Percentiles rank a stretch among this genome's conserved stretches.
Conservation (phyloP, 2,329 filamentous ascomycete species). For the Microcyclospora pomicola region DNA sequence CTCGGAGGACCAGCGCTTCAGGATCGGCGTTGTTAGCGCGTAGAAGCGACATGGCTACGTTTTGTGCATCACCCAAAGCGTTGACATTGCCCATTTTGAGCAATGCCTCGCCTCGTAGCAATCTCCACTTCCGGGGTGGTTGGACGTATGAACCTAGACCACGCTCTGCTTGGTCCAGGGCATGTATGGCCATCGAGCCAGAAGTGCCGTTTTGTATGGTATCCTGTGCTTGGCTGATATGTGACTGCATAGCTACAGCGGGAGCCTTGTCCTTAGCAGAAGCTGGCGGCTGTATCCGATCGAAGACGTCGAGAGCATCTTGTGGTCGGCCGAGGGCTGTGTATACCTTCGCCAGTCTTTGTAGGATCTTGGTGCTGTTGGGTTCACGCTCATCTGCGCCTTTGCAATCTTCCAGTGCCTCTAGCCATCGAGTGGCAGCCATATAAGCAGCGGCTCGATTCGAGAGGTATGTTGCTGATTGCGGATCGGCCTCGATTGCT, state of each 20-base stretch:
- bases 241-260: slow-evolving; percentile 73
- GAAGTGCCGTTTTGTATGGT: slow-evolving; percentile 60
- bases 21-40: slow-evolving; percentile 82
- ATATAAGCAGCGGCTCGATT: slow-evolving; percentile 94
- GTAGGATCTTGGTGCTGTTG: slow-evolving; percentile 72
- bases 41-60: slow-evolving; percentile 76
- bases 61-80: slow-evolving; percentile 79
- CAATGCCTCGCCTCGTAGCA: slow-evolving; percentile 84
- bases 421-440: slow-evolving; percentile 63
- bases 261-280: slow-evolving; percentile 73
- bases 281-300: slow-evolving; percentile 63
- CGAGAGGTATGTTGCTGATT: slow-evolving; percentile 78
- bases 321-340: slow-evolving; percentile 74
- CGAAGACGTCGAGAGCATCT: slow-evolving; percentile 72
- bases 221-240: slow-evolving; percentile 67
- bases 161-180: slow-evolving; percentile 78
- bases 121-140: slow-evolving; percentile 82
- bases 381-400: slow-evolving; percentile 72
- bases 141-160: slow-evolving; percentile 60
- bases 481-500: slow-evolving; percentile 81
- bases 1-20: slow-evolving; percentile 80
- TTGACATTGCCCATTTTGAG: slow-evolving; percentile 86
- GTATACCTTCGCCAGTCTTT: slow-evolving; percentile 79
- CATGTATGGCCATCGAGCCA: slow-evolving; percentile 83
- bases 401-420: slow-evolving; percentile 77